These are phyloP conservation scores for Coemansia sp. DNA, from an alignment of 371 early-diverging fungal species.

Conservation along the genomic window DNA sequence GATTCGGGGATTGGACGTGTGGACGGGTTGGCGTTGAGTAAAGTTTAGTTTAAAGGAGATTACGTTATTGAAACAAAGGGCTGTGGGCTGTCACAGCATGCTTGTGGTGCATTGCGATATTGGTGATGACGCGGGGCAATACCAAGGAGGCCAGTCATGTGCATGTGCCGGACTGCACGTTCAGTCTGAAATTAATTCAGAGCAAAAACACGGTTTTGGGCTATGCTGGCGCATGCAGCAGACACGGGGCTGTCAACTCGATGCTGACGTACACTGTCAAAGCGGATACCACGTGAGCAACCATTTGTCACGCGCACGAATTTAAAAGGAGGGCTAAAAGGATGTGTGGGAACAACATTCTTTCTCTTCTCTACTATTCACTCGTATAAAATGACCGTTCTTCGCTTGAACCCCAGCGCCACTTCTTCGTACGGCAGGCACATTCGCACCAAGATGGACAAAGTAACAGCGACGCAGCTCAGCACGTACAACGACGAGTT, in stretches of 20 bases:
- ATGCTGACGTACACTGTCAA: neutral
- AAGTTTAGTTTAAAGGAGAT: no score
- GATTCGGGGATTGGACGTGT: neutral
- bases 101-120: neutral
- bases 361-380: neutral
- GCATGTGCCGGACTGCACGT: neutral
- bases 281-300: neutral
- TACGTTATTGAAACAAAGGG: no score
- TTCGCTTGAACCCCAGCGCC: conserved; percentile 5
- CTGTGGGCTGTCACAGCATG: neutral
- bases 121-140: neutral
- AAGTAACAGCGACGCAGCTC: conserved; percentile 28
- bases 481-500: conserved; percentile 52
- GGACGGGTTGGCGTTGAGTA: neutral
- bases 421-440: conserved; percentile 43
- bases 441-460: conserved; percentile 13
- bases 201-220: neutral
- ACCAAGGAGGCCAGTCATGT: neutral
- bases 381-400: conserved; percentile 31
- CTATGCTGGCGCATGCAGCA: no score
- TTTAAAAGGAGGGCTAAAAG: neutral
- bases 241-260: neutral
- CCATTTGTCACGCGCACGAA: neutral
- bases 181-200: neutral
- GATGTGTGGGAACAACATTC: neutral